Base-by-base conservation (phyloP, 257 asterid genomes). In the Solanum paucissectum region DNA sequence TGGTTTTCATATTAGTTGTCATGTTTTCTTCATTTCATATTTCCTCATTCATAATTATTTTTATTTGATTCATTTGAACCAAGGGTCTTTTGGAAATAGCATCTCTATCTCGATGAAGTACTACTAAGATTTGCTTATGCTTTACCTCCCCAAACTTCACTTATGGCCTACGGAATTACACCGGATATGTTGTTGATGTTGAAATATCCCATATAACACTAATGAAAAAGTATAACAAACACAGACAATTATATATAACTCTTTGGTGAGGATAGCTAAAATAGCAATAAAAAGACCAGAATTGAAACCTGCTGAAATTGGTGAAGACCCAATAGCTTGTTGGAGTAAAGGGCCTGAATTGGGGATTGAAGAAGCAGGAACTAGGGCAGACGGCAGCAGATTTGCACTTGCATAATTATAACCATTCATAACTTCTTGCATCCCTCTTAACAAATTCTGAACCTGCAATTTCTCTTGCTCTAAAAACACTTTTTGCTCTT, bases 371-470 rank as follows among this genome's bases (percentile, higher is more conserved):
- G 86, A 66, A 86, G 91, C 86, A 64, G 32, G 21, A 29, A 89
- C 91, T 62, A 88, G 88, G 1, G 94, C 79, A 68, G 93, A 92
- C 1, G 92, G 87, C 27, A 4, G 6, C 34, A 55, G 90, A 34
- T 76, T 89, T 86, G 89, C 91, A 23, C 87, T 49, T 38, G 91
- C 87, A 86, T 91, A n/a, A n/a, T n/a, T 93, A 36, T 93, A 97
- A 83, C 90, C 92, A 77, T 93, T 93, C 98, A 97, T 92, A 6
- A 87, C 98, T 88, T 90, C 90, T 90, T 95, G 99, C 95, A 97
- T 92, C 8, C 99, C 99, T 44, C 83, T 91, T 0, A 96, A 90
- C 92, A 97, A 91, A 92, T 89, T 93, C 87, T 93, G 95, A 87
- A 96, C 94, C 49, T 97, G 92, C 49, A 89, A 21, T 84, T 92